Percentiles rank a stretch among this genome's conserved stretches.
Evolutionary conservation across 345 rosid genomes (phyloP).

Genomic region (Arabidopsis arenosa): DNA sequence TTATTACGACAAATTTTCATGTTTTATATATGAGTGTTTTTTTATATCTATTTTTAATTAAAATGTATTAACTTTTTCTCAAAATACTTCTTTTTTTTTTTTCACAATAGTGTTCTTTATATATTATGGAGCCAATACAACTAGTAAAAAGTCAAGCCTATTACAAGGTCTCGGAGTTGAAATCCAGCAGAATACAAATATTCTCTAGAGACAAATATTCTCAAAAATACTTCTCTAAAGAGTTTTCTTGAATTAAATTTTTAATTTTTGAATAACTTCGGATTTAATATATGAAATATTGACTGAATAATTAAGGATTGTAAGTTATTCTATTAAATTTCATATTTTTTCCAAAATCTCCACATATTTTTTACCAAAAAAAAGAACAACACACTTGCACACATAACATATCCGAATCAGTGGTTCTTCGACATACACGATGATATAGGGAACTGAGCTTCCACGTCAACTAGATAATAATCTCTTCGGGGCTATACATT

Average conservation of each 20-base stretch:
- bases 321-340: not conserved
- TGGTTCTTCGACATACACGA: slow-evolving; percentile 33
- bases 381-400: not conserved
- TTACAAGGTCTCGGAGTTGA: too few relatives aligned
- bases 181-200: too few relatives aligned
- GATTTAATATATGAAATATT: not conserved
- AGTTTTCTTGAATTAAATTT: not conserved
- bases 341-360: not conserved
- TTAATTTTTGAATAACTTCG: not conserved
- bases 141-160: too few relatives aligned
- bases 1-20: not conserved
- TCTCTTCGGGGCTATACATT: slow-evolving; percentile 34
- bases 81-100: too few relatives aligned
- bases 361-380: not conserved
- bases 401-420: not conserved
- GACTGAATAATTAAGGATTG: not conserved
- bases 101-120: too few relatives aligned
- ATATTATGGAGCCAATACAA: too few relatives aligned
- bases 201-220: too few relatives aligned
- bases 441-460: slow-evolving; percentile 13
- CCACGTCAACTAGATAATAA: slow-evolving; percentile 35
- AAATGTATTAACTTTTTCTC: not conserved
- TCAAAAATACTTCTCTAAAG: not conserved
- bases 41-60: not conserved
- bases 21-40: not conserved